These are phyloP conservation scores for Tetrapisispora nanseiensis DNA, from an alignment of 805 yeast genomes.

Conservation along the genomic window DNA sequence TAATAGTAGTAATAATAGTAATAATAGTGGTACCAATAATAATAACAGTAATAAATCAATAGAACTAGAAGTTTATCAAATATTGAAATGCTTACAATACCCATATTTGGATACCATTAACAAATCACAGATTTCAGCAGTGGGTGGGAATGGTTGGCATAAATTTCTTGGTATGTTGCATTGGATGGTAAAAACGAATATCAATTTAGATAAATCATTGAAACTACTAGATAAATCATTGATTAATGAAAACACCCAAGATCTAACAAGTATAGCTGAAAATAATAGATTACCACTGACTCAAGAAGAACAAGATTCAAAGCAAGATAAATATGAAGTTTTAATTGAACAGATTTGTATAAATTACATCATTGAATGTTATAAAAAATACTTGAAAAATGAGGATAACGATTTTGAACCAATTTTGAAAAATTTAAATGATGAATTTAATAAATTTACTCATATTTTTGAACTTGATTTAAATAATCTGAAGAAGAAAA, in stretches of 20 bases:
- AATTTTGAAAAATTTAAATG: slow-evolving; percentile 45
- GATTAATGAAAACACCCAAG: slow-evolving; percentile 24
- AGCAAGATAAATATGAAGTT: slow-evolving; percentile 29
- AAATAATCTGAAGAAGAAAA: slow-evolving; percentile 32
- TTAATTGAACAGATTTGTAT: slow-evolving; percentile 40
- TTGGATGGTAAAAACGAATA: slow-evolving; percentile 62
- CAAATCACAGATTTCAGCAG: slow-evolving; percentile 81
- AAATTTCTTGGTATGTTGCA: slow-evolving; percentile 69
- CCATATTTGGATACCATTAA: slow-evolving; percentile 76
- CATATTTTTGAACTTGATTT: slow-evolving; percentile 41
- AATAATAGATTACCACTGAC: slow-evolving; percentile 12
- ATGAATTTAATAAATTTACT: slow-evolving; percentile 44
- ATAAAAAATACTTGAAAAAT: slow-evolving; percentile 48
- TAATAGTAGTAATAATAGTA: background rate
- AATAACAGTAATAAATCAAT: slow-evolving; percentile 40
- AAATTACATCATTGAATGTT: slow-evolving; percentile 55
- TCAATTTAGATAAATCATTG: slow-evolving; percentile 30
- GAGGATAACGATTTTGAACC: slow-evolving; percentile 53
- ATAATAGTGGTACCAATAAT: background rate
- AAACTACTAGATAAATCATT: slow-evolving; percentile 17
- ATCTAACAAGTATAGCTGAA: slow-evolving; percentile 19
- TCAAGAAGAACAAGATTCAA: slow-evolving; percentile 25
- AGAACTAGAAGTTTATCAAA: slow-evolving; percentile 64
- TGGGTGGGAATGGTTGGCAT: slow-evolving; percentile 86
- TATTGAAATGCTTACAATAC: slow-evolving; percentile 57